phyloP scores from a whole-genome alignment of 2,329 filamentous ascomycete genomes.

The Ceratocystis colombiana region DNA sequence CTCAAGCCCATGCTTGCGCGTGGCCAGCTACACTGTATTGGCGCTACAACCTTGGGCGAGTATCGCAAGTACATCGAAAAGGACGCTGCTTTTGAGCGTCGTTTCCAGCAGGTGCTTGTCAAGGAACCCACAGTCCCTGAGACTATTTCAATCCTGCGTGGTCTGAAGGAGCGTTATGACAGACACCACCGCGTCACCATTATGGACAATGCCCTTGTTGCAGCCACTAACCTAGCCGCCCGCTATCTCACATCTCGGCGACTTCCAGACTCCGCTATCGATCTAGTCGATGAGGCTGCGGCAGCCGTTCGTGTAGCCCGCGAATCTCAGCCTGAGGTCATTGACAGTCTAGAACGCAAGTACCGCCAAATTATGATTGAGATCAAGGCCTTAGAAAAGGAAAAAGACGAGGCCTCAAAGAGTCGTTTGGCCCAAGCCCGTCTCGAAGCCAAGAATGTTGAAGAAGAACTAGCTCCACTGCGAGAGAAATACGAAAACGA shows the following conservation, averaged over 20 bases:
- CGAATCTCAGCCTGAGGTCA: conserved; percentile 90
- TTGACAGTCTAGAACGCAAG: conserved; percentile 87
- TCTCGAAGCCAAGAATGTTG: conserved; percentile 84
- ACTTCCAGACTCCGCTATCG: conserved; percentile 91
- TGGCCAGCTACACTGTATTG: conserved; percentile 94
- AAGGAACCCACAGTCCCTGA: conserved; percentile 84
- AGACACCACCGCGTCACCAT: conserved; percentile 97
- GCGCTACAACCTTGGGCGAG: conserved; percentile 86
- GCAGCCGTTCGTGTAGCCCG: conserved; percentile 92
- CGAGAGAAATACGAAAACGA: conserved; percentile 94
- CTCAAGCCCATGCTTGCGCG: conserved; percentile 97
- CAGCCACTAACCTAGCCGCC: conserved; percentile 81
- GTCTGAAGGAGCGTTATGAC: conserved; percentile 95
- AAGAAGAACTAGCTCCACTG: conserved; percentile 83
- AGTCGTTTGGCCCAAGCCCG: conserved; percentile 70
- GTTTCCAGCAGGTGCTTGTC: conserved; percentile 96
- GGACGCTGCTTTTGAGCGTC: conserved; percentile 92
- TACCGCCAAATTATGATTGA: conserved; percentile 90
- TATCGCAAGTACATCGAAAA: conserved; percentile 99
- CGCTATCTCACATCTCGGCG: conserved; percentile 85
- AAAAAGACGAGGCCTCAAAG: conserved; percentile 89
- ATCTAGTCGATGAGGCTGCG: conserved; percentile 90
- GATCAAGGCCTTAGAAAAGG: conserved; percentile 85
- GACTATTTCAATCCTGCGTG: conserved; percentile 95
- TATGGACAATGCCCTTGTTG: conserved; percentile 82